Evolutionary conservation across 2,329 filamentous ascomycete genomes (phyloP).

Genomic region (Fusarium sp.): DNA sequence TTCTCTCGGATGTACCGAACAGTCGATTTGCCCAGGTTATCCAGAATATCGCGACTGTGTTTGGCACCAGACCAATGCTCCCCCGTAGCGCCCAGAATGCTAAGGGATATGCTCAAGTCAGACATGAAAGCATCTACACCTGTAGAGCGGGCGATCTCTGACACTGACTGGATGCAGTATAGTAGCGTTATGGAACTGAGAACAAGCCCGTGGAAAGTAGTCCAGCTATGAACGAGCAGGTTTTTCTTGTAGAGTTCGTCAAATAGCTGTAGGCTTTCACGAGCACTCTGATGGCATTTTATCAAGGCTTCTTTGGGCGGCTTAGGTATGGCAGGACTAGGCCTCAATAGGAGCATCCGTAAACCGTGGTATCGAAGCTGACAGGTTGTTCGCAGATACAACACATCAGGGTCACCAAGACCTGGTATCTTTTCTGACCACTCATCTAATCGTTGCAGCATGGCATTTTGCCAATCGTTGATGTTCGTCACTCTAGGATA

Average conservation of each 20-base stretch:
- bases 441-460: constrained; percentile 51
- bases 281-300: constrained; percentile 55
- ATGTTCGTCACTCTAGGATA: constrained; percentile 58
- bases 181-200: constrained; percentile 60
- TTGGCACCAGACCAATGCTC: constrained; percentile 63
- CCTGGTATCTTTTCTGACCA: constrained; percentile 53
- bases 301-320: constrained; percentile 53
- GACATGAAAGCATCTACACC: constrained; percentile 52
- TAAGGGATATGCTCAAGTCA: constrained; percentile 54
- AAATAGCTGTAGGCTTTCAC: constrained; percentile 52
- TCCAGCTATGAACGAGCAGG: constrained; percentile 57
- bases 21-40: constrained; percentile 49
- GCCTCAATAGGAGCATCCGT: constrained; percentile 59
- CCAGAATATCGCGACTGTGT: constrained; percentile 55
- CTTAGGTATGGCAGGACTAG: constrained; percentile 61
- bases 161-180: constrained; percentile 59
- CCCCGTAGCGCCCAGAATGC: constrained; percentile 59
- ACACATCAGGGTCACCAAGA: constrained; percentile 11
- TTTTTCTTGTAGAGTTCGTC: constrained; percentile 56
- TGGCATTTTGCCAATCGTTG: constrained; percentile 55
- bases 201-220: constrained; percentile 59
- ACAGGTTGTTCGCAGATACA: constrained; percentile 48
- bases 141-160: constrained; percentile 50
- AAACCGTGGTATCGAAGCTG: constrained; percentile 58
- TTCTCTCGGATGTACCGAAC: constrained; percentile 43